These are phyloP conservation scores for Tylopilus sp. DNA, from an alignment of 768 basidiomycete genomes.

Conservation along the genomic window DNA sequence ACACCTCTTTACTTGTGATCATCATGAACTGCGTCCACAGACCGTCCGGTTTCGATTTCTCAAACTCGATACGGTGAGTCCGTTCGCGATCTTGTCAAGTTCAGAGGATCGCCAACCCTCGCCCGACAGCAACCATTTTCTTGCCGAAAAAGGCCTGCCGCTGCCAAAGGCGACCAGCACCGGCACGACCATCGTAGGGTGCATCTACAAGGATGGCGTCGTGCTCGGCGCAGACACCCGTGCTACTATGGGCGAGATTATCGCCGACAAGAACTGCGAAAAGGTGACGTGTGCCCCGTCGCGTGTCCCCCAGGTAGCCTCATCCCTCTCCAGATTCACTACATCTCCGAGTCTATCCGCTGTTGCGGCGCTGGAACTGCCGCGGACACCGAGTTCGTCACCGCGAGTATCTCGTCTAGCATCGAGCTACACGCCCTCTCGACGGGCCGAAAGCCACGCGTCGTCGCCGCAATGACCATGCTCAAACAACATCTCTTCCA, in stretches of 20 bases:
- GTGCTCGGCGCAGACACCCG: slow-evolving; percentile 95
- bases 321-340: slow-evolving; percentile 73
- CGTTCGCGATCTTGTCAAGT: not conserved
- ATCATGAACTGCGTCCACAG: slow-evolving; percentile 48
- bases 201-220: slow-evolving; percentile 88
- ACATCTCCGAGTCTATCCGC: slow-evolving; percentile 89
- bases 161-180: slow-evolving; percentile 86
- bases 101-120: not conserved
- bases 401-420: slow-evolving; percentile 93
- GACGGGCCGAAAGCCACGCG: slow-evolving; percentile 86
- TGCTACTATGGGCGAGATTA: slow-evolving; percentile 90
- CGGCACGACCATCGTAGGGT: slow-evolving; percentile 97
- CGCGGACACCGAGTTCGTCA: slow-evolving; percentile 96
- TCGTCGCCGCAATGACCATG: slow-evolving; percentile 99
- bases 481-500: slow-evolving; percentile 92
- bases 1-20: not conserved
- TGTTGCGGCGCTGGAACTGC: slow-evolving; percentile 99
- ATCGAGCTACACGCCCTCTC: slow-evolving; percentile 90
- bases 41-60: slow-evolving; percentile 70
- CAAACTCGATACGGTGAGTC: slow-evolving; percentile 65
- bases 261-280: slow-evolving; percentile 99
- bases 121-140: slow-evolving; percentile 60
- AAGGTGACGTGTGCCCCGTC: slow-evolving; percentile 58
- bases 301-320: too few species aligned
- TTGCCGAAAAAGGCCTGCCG: slow-evolving; percentile 65